phyloP scores from a whole-genome alignment of 2,329 filamentous ascomycete species.

The Fusarium burgessii region DNA sequence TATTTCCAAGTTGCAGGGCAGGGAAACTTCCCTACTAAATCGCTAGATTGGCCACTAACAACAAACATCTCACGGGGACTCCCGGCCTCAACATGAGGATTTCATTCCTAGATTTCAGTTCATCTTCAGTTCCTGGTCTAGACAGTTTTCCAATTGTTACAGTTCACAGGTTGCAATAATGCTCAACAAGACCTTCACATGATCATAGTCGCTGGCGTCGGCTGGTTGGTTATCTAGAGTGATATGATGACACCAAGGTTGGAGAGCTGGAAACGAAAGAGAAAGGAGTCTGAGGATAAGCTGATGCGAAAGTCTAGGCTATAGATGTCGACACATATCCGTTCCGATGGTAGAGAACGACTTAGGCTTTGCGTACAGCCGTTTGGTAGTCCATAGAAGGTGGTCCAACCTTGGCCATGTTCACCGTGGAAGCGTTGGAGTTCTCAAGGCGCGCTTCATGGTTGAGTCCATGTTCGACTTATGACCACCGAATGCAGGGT shows the following conservation, averaged over 20 bases:
- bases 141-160: neutral
- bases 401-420: no score
- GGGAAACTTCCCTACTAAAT: neutral
- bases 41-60: neutral
- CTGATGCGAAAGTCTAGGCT: slow-evolving; percentile 1
- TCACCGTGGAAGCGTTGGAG: no score
- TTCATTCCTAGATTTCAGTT: neutral
- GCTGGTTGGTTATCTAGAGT: slow-evolving; percentile 34
- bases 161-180: no score
- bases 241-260: slow-evolving; percentile 23
- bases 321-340: neutral
- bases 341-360: no score
- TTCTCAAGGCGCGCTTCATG: no score
- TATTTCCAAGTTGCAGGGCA: neutral
- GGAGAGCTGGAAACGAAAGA: slow-evolving; percentile 30
- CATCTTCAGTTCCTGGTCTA: neutral
- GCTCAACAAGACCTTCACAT: no score
- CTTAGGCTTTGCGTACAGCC: no score
- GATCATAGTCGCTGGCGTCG: no score
- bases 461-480: no score
- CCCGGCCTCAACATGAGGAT: neutral
- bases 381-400: no score
- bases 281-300: slow-evolving; percentile 26
- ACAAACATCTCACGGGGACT: neutral
- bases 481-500: no score